Evolutionary conservation across 768 basidiomycete species (phyloP).

Genomic region (Collybia sordida): DNA sequence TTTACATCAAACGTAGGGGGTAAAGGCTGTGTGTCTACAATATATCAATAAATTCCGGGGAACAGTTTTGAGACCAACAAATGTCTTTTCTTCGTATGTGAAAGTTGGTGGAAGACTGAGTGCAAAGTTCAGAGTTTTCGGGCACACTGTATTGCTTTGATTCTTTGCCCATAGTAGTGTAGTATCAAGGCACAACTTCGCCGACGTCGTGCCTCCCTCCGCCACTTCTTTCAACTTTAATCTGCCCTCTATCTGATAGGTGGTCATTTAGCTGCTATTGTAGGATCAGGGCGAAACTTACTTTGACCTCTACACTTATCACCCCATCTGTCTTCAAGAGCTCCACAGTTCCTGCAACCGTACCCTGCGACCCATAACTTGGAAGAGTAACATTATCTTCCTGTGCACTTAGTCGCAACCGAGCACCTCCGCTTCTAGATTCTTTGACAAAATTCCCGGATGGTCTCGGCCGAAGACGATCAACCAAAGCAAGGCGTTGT

Average conservation of each 20-base stretch:
- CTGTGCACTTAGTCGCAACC: conserved; percentile 53
- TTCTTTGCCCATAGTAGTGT: conserved; percentile 60
- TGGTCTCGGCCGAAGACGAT: conserved; percentile 36
- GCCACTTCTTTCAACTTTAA: conserved; percentile 62
- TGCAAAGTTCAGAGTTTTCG: conserved; percentile 51
- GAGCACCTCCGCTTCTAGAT: conserved; percentile 51
- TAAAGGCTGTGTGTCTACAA: conserved; percentile 44
- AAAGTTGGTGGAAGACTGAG: conserved; percentile 61
- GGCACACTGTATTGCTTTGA: conserved; percentile 42
- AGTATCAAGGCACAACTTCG: conserved; percentile 51
- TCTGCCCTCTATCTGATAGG: conserved; percentile 58
- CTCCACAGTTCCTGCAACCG: conserved; percentile 57
- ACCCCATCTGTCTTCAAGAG: conserved; percentile 55
- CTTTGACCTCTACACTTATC: conserved; percentile 65
- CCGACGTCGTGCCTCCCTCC: conserved; percentile 59
- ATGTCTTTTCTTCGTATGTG: conserved; percentile 50
- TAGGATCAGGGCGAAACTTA: conserved; percentile 17
- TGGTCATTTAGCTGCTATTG: conserved; percentile 1
- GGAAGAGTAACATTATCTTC: conserved; percentile 52
- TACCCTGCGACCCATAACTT: conserved; percentile 50
- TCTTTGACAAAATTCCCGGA: conserved; percentile 57
- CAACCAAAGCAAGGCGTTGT: conserved; percentile 48
- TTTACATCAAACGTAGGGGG: conserved; percentile 72
- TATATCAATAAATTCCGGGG: conserved; percentile 2
- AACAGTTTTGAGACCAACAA: conserved; percentile 38